Evolutionary conservation across 2,329 filamentous ascomycete genomes (phyloP).

Genomic region (Microsporum canis): DNA sequence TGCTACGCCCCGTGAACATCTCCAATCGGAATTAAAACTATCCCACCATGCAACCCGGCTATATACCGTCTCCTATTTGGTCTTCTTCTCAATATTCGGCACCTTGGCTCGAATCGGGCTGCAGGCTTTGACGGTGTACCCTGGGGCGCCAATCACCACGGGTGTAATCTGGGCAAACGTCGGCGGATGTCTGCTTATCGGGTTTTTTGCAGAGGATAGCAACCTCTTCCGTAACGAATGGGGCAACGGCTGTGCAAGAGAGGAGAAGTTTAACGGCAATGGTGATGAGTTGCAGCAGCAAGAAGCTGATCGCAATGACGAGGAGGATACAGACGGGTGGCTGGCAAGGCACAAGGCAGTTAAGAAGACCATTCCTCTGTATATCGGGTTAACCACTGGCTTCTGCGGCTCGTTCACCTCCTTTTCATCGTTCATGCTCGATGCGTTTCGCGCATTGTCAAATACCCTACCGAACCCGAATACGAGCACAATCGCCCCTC

Average conservation of each 20-base stretch:
- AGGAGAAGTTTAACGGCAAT: neutral
- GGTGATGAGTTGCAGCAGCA: neutral
- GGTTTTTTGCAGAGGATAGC: constrained; percentile 70
- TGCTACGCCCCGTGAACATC: constrained; percentile 11
- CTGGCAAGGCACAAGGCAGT: constrained; percentile 46
- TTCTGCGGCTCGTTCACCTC: constrained; percentile 86
- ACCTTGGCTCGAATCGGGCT: constrained; percentile 74
- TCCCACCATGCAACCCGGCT: constrained; percentile 43
- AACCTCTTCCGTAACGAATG: constrained; percentile 61
- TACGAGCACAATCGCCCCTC: constrained; percentile 36
- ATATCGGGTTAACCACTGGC: constrained; percentile 73
- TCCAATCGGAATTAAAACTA: constrained; percentile 6
- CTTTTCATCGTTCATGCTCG: constrained; percentile 76
- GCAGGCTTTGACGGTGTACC: constrained; percentile 67
- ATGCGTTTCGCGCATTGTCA: constrained; percentile 65
- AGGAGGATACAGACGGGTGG: constrained; percentile 27
- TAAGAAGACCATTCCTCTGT: constrained; percentile 82
- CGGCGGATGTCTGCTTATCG: constrained; percentile 68
- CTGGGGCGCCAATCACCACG: constrained; percentile 62
- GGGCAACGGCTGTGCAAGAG: constrained; percentile 28
- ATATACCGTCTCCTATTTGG: constrained; percentile 68
- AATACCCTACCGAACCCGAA: constrained; percentile 55
- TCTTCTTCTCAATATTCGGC: constrained; percentile 75
- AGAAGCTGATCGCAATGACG: neutral
- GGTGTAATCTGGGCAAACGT: constrained; percentile 81